These are phyloP conservation scores for Rosa lucieae DNA, from an alignment of 306 rosid genomes.

Conservation along the genomic window DNA sequence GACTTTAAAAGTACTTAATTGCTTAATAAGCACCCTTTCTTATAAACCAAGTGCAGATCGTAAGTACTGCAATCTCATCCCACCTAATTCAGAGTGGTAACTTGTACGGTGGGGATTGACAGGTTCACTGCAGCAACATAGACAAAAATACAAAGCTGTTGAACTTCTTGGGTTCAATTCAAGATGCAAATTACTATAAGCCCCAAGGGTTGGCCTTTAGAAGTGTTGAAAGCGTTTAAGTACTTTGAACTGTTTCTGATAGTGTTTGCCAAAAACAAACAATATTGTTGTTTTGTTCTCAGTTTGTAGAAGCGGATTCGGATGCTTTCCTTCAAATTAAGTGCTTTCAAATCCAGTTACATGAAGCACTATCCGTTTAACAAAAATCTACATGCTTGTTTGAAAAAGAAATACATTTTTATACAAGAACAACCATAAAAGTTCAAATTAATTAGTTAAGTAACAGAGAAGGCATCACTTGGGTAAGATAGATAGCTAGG, in stretches of 20 bases:
- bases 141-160: background rate
- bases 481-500: background rate
- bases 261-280: background rate
- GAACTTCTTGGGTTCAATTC: background rate
- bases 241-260: too few relatives aligned
- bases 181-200: too few relatives aligned
- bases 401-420: too few relatives aligned
- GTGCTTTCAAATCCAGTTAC: background rate
- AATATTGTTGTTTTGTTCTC: background rate
- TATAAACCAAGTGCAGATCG: too few relatives aligned
- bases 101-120: background rate
- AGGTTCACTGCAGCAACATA: background rate
- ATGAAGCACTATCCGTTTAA: background rate
- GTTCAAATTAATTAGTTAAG: too few relatives aligned
- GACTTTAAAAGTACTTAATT: too few relatives aligned
- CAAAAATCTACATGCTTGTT: too few relatives aligned
- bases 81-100: background rate
- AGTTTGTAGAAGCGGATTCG: background rate
- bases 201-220: background rate
- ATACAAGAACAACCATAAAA: too few relatives aligned
- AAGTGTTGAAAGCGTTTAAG: background rate
- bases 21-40: too few relatives aligned
- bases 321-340: background rate
- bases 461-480: background rate
- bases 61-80: background rate